phyloP scores from a whole-genome alignment of 768 basidiomycete species.

The Solioccasus polychromus region DNA sequence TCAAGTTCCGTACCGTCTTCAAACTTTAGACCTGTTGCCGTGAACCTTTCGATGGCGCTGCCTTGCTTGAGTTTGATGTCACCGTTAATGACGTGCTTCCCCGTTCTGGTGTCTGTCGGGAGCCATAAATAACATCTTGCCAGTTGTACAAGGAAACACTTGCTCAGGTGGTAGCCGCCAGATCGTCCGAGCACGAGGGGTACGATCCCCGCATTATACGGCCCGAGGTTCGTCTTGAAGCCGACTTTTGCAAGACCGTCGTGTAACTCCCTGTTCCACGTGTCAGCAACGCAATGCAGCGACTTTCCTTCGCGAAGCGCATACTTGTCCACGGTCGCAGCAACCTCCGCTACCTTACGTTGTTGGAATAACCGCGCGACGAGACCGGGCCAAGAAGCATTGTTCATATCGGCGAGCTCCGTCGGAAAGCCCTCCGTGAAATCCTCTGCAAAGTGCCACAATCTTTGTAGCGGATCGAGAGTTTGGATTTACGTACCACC shows the following conservation, averaged over 20 bases:
- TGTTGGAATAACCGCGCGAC: slow-evolving; percentile 4
- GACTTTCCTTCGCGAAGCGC: not conserved
- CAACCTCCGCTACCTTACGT: slow-evolving; percentile 4
- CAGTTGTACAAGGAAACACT: too few relatives aligned
- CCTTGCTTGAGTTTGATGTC: slow-evolving; percentile 45
- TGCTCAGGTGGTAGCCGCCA: slow-evolving; percentile 33
- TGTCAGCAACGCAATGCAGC: too few relatives aligned
- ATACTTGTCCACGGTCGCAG: slow-evolving; percentile 3
- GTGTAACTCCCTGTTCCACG: slow-evolving; percentile 25
- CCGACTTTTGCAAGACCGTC: slow-evolving; percentile 33
- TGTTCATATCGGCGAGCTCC: slow-evolving; percentile 4
- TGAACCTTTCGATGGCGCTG: slow-evolving; percentile 22
- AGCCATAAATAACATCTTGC: too few relatives aligned
- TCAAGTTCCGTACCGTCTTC: slow-evolving; percentile 21
- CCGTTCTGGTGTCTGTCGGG: slow-evolving; percentile 32
- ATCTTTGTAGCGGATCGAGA: too few relatives aligned
- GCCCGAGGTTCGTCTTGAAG: slow-evolving; percentile 30
- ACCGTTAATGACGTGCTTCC: slow-evolving; percentile 40
- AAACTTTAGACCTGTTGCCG: slow-evolving; percentile 16
- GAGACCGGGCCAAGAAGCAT: slow-evolving; percentile 1
- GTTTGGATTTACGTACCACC: too few relatives aligned
- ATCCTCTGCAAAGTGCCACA: not conserved
- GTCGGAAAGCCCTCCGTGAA: slow-evolving; percentile 4
- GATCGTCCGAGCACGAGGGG: slow-evolving; percentile 22
- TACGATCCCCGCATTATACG: slow-evolving; percentile 30